phyloP scores from a whole-genome alignment of 2,329 filamentous ascomycete genomes.

The Trichophaea hybrida region DNA sequence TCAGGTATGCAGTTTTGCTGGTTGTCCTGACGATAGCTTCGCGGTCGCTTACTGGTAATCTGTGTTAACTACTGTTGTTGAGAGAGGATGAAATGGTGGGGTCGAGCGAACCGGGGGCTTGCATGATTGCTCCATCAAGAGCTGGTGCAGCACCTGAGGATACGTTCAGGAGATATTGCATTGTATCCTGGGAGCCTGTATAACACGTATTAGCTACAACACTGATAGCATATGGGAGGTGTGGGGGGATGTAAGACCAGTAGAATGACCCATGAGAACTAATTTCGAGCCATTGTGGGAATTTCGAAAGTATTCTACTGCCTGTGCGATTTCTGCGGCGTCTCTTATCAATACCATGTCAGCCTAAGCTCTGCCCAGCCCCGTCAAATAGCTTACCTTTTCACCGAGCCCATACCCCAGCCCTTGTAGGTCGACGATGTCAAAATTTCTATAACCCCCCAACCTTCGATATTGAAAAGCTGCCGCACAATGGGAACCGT shows the following conservation, averaged over 20 bases:
- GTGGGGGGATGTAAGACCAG: slow-evolving; percentile 50
- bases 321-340: slow-evolving; percentile 36
- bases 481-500: slow-evolving; percentile 41
- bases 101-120: slow-evolving; percentile 41
- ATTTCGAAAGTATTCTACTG: slow-evolving; percentile 37
- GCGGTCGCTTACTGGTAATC: slow-evolving; percentile 50
- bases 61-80: not conserved
- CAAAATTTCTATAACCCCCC: slow-evolving; percentile 14
- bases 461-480: not conserved
- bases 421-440: slow-evolving; percentile 14
- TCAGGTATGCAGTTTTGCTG: slow-evolving; percentile 34
- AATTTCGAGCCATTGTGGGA: slow-evolving; percentile 35
- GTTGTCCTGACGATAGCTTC: slow-evolving; percentile 44
- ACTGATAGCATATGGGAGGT: slow-evolving; percentile 38
- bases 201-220: not conserved
- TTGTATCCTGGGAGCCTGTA: slow-evolving; percentile 49
- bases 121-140: slow-evolving; percentile 63
- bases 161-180: slow-evolving; percentile 43
- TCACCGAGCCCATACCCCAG: slow-evolving; percentile 14
- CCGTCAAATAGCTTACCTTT: slow-evolving; percentile 33
- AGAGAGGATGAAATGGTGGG: not conserved
- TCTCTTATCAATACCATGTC: slow-evolving; percentile 30
- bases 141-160: slow-evolving; percentile 33
- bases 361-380: not conserved
- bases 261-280: slow-evolving; percentile 56